phyloP scores from a whole-genome alignment of 1,139 yeast genomes.

The Scheffersomyces quercinus region DNA sequence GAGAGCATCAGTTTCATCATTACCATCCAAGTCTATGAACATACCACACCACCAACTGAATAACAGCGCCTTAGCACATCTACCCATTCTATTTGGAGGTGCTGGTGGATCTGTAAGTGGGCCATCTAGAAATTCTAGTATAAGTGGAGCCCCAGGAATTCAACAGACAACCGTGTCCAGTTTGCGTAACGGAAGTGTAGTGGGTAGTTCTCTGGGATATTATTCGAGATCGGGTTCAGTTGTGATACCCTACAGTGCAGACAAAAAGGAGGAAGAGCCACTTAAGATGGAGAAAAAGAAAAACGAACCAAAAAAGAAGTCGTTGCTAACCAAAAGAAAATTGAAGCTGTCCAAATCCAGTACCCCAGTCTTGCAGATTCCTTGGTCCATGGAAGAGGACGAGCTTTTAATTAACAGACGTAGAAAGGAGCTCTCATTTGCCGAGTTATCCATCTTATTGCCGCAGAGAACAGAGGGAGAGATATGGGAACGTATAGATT shows the following conservation, averaged over 20 bases:
- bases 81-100: conserved; percentile 47
- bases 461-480: conserved; percentile 77
- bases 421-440: conserved; percentile 62
- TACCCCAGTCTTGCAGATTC: conserved; percentile 36
- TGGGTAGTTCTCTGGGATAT: conserved; percentile 26
- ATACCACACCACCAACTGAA: conserved; percentile 51
- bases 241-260: conserved; percentile 40
- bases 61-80: conserved; percentile 42
- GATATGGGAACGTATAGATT: conserved; percentile 61
- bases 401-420: conserved; percentile 60
- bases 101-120: conserved; percentile 42
- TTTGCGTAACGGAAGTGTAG: conserved; percentile 44
- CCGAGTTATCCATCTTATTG: conserved; percentile 71
- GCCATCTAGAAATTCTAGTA: conserved; percentile 43
- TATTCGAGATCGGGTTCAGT: conserved; percentile 49
- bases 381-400: conserved; percentile 72
- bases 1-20: conserved; percentile 44
- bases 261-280: conserved; percentile 30
- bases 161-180: conserved; percentile 39
- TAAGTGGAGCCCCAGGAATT: conserved; percentile 36
- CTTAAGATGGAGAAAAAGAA: conserved; percentile 17
- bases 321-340: background rate
- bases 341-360: conserved; percentile 8
- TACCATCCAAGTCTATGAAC: conserved; percentile 51
- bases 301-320: conserved; percentile 4